Evolutionary conservation across 345 rosid species (phyloP).

Genomic region (Lenwebbia sp.): DNA sequence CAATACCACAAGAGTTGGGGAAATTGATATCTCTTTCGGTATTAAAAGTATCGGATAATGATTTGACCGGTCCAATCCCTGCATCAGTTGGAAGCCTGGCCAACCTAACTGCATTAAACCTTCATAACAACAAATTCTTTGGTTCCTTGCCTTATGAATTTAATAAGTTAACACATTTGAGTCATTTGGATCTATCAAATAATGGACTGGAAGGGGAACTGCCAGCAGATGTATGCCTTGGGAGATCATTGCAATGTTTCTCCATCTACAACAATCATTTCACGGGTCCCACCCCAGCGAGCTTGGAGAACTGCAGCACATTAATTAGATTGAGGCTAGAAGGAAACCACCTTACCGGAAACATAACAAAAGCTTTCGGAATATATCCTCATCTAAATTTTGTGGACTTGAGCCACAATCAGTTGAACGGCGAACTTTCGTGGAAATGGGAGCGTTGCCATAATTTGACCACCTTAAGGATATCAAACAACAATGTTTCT

Average conservation of each 20-base stretch:
- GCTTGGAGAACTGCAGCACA: too few relatives aligned
- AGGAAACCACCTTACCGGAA: too few relatives aligned
- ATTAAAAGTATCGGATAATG: too few relatives aligned
- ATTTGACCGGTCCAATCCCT: too few relatives aligned
- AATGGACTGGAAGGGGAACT: background rate
- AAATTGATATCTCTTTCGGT: too few relatives aligned
- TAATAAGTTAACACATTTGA: background rate
- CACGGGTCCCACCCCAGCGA: background rate
- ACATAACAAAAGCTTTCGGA: background rate
- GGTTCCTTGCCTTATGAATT: background rate
- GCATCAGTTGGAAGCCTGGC: background rate
- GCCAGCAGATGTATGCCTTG: background rate
- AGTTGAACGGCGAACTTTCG: background rate
- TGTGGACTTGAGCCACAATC: background rate
- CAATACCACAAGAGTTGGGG: too few relatives aligned
- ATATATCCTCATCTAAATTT: background rate
- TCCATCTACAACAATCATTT: background rate
- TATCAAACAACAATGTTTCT: background rate
- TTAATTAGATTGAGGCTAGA: background rate
- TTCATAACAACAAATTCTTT: fast-evolving
- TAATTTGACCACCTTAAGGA: background rate
- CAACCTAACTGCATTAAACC: background rate
- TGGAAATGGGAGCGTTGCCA: background rate
- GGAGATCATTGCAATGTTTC: background rate
- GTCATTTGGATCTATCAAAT: fast-evolving